phyloP scores from a whole-genome alignment of 2,329 filamentous ascomycete species.

The Aspergillus thermomutatus region DNA sequence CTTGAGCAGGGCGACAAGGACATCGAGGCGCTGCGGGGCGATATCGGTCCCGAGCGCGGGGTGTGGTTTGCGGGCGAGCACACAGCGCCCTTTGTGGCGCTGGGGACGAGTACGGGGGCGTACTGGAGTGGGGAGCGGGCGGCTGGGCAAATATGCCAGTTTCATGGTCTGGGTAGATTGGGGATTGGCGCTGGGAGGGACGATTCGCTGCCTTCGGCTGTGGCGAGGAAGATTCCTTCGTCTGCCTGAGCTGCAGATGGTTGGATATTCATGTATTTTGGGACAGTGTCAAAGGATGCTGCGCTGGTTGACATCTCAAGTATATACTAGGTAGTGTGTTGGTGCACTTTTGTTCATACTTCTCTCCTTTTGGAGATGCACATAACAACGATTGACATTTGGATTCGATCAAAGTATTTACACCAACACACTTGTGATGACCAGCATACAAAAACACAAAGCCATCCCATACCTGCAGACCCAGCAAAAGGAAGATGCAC shows the following conservation, averaged over 20 bases:
- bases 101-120: conserved; percentile 86
- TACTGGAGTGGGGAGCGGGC: conserved; percentile 88
- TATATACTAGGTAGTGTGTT: not conserved
- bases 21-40: conserved; percentile 58
- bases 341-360: not conserved
- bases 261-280: not conserved
- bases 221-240: not conserved
- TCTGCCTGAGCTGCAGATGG: not conserved
- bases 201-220: conserved; percentile 32
- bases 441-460: not conserved
- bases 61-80: conserved; percentile 90
- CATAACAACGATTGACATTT: not conserved
- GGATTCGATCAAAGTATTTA: not conserved
- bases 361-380: not conserved
- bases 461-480: not conserved
- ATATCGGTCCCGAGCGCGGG: conserved; percentile 53
- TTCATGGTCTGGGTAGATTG: conserved; percentile 22
- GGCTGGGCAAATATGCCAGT: conserved; percentile 52
- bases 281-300: not conserved
- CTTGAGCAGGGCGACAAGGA: conserved; percentile 68
- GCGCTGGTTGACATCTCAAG: not conserved
- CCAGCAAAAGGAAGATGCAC: not conserved
- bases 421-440: not conserved
- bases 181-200: conserved; percentile 23
- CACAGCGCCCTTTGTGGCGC: conserved; percentile 81